Base-by-base conservation (phyloP, 148 eudicot species). In the Rhododendron kiyosumense region DNA sequence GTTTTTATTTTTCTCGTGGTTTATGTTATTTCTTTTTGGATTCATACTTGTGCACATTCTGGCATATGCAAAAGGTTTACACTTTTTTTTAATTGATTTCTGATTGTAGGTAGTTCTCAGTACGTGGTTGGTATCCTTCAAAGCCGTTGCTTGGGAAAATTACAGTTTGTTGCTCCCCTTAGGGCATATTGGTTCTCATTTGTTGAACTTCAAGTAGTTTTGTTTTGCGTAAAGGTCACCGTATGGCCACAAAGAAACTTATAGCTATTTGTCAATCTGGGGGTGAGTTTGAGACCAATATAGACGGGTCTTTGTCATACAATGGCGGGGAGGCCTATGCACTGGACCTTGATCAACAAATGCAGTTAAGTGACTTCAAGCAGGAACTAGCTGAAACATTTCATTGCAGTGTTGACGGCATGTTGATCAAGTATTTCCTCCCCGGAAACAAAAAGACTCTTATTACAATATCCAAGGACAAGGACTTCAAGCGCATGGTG, bases 221-320 rank as follows among this genome's bases (percentile, higher is more conserved):
- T 74, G 22, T 75, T 51, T 52, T 49, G 51, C 36, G 67, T 52
- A 15, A 32, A 74, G 38, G 24, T 32, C 45, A 74, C 45, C 8
- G 24, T 4, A 91, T 91, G 93, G 89, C 88, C 81, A 63, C 91
- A 12, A 92, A 91, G 90, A 95, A 90, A 88, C 89, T 95, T 30
- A 95, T 95, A 82, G 96, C 96, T 46, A 93, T 95, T 61, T 95
- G 98, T 81, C 98, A 95, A 86, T 94, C 94, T 30, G 94, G 95
- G 32, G 98, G 98, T 36, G 93, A 92, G 85, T 95, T 95, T 90
- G 91, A 88, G 84, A 88, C 90, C 7, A 85, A 86, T 38, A 90
- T 88, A 48, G 95, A 95, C 61, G 96, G 96, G 77, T 88, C 92
- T 12, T 87, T 94, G 90, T 85, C 87, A 7, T 95, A 95, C 87